These are phyloP conservation scores for Melampsora americana DNA, from an alignment of 1,284 basidiomycete genomes.

Conservation along the genomic window DNA sequence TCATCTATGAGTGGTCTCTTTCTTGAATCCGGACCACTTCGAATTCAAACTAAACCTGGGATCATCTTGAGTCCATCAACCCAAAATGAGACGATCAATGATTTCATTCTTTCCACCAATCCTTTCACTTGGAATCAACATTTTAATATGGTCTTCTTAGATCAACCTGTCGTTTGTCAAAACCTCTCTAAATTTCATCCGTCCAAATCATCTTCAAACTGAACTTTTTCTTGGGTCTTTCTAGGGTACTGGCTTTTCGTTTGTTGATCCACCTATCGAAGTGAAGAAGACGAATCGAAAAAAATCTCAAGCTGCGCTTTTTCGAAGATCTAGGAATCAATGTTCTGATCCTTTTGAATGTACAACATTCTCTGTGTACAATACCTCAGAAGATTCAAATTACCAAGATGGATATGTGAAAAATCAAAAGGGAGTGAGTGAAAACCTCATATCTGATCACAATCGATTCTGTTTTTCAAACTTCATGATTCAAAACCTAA, in stretches of 20 bases:
- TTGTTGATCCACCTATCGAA: neutral
- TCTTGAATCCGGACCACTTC: constrained; percentile 2
- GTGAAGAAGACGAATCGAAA: neutral
- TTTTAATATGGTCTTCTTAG: constrained; percentile 21
- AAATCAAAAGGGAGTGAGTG: constrained; percentile 1
- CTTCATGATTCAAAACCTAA: neutral
- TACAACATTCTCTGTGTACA: neutral
- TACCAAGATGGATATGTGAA: constrained; percentile 11
- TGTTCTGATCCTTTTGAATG: neutral
- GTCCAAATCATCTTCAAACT: neutral
- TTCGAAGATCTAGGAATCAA: neutral
- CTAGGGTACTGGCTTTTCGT: constrained; percentile 17
- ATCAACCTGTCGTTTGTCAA: constrained; percentile 14
- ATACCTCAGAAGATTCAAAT: neutral
- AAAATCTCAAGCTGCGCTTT: neutral
- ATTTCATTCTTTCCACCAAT: constrained; percentile 8
- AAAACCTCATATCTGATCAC: no score
- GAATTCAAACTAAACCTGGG: neutral
- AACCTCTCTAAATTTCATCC: neutral
- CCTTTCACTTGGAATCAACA: constrained; percentile 7
- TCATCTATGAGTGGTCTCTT: constrained; percentile 22
- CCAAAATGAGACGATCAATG: neutral
- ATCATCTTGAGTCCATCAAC: neutral
- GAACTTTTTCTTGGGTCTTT: neutral
- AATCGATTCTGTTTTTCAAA: neutral